Evolutionary conservation across 192 early-diverging fungal genomes (phyloP), one percentile per base, ranked within the genome.

Genomic region (Phlyctochytrium bullatum): DNA sequence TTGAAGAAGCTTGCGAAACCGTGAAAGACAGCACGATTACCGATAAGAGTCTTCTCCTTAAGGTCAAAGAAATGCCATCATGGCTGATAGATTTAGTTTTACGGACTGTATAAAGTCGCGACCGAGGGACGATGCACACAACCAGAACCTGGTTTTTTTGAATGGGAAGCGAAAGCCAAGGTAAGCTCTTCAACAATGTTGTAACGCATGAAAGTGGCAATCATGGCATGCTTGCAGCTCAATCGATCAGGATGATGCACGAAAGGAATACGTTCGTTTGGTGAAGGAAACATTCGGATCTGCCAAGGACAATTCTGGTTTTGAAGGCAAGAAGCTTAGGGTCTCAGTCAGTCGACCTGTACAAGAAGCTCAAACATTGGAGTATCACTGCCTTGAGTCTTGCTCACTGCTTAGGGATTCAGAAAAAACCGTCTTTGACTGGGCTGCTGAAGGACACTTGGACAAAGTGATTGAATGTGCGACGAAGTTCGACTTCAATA

Each of bases 41-140:
- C 40, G 40, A 47, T 20, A 47, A 6, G 10, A 47, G 20, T 20
- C 6, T 47, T 20, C 40, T 47, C 20, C 40, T 47, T 47, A 6
- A 47, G 20, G 40, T 47, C 6, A 31, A 28, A 65, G 28, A 12
- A 65, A 28, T 61, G 14, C 14, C 53, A 59, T 36, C 25, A n/a
- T 36, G 27, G 40, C 6, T 47, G 40, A 47, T 47, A 47, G 6
- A 47, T 67, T 24, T 58, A 78, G 73, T 59, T 82, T 20, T 82
- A 82, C 59, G 76, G 71, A 6, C 60, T 82, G 0, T 82, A 63
- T 70, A 82, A 82, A 66, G 50, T 64, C 1, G 80, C 69, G 1
- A 78, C 71, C 4, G 62, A 73, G 25, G 80, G 80, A 23, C 50
- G 36, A 57, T 77, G 75, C 72, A 72, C 68, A 25, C 59, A 56